Evolutionary conservation across 352 stramenopile genomes (phyloP).

Genomic region (Thraustochytrium sp.): DNA sequence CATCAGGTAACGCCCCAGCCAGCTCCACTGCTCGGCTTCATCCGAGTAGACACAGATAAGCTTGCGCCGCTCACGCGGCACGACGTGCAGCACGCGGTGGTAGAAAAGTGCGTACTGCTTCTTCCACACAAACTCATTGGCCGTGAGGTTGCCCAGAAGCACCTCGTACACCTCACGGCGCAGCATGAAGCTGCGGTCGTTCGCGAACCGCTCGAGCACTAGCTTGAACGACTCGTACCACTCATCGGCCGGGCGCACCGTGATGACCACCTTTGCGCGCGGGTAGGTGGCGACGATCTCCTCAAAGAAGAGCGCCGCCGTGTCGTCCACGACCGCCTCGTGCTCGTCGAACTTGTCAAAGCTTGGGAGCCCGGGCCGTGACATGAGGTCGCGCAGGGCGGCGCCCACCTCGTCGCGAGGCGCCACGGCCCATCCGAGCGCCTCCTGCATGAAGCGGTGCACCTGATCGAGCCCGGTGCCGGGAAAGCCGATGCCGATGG

Average conservation of each 20-base stretch:
- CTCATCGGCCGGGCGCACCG: conserved; percentile 6
- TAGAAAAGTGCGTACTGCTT: conserved; percentile 30
- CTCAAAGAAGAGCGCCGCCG: neutral
- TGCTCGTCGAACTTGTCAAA: conserved; percentile 30
- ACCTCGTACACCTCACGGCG: neutral
- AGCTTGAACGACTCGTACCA: conserved; percentile 1
- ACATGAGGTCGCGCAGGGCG: neutral
- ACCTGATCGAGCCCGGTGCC: conserved; percentile 13
- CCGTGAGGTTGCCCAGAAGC: neutral
- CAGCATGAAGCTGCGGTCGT: neutral
- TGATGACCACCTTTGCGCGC: neutral
- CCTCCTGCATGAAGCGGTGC: neutral
- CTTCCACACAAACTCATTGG: conserved; percentile 16
- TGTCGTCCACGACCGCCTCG: conserved; percentile 24
- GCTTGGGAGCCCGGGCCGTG: neutral
- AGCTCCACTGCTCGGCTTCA: neutral
- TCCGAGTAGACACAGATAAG: neutral
- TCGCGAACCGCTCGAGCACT: neutral
- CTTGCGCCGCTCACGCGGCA: neutral
- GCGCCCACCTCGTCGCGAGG: neutral
- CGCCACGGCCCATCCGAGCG: neutral
- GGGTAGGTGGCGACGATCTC: conserved; percentile 28
- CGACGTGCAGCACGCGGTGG: neutral
- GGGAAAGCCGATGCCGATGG: neutral
- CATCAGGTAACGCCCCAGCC: neutral